These are phyloP conservation scores for Hypoxylon rickii DNA, from an alignment of 495 filamentous ascomycete species.

Conservation along the genomic window DNA sequence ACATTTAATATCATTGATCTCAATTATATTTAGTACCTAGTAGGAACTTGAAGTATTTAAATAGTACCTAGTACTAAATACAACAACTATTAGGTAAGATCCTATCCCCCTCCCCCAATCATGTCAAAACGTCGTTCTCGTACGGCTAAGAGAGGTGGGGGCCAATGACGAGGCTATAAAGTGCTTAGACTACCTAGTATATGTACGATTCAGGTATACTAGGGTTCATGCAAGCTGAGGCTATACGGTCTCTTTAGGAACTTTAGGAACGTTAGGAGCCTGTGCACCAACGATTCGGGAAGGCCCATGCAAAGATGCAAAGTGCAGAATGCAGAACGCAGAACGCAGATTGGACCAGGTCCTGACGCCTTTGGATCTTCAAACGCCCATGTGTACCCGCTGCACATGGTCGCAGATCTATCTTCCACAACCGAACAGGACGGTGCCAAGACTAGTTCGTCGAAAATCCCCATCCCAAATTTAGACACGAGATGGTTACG, in stretches of 20 bases:
- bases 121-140: background rate
- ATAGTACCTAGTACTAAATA: no score
- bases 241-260: no score
- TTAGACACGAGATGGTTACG: constrained; percentile 30
- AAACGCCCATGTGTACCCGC: constrained; percentile 9
- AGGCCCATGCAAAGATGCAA: no score
- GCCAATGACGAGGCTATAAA: constrained; percentile 12
- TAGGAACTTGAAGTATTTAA: background rate
- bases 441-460: constrained; percentile 15
- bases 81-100: no score
- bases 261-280: no score
- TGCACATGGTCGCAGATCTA: constrained; percentile 13
- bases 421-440: constrained; percentile 6
- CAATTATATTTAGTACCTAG: no score
- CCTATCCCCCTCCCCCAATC: background rate
- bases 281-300: constrained; percentile 20
- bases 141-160: background rate
- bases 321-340: no score
- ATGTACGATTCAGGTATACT: constrained; percentile 7
- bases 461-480: constrained; percentile 16
- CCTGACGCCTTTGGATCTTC: constrained; percentile 15
- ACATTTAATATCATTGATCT: no score
- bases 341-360: no score
- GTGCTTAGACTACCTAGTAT: constrained; percentile 12
- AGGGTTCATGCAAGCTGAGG: constrained; percentile 13